phyloP scores from a whole-genome alignment of 257 asterid species.

The Solanum chmielewskii region DNA sequence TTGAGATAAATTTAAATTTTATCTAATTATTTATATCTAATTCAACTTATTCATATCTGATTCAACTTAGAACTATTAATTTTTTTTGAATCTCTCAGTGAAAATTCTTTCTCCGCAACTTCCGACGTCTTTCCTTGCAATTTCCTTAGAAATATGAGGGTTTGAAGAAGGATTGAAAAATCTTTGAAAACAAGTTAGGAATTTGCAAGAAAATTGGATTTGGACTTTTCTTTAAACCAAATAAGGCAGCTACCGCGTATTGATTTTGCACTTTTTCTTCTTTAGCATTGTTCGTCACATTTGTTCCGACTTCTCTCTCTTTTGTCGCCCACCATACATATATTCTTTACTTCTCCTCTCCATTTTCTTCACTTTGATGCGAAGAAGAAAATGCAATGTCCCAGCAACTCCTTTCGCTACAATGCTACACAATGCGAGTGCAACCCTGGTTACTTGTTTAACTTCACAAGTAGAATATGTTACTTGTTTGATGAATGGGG shows the following conservation, averaged over 20 bases:
- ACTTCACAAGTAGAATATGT: slow-evolving; percentile 31
- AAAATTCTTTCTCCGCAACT: background rate
- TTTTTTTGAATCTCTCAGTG: background rate
- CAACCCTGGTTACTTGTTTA: slow-evolving; percentile 60
- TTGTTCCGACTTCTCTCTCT: background rate
- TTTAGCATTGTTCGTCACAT: background rate
- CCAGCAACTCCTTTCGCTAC: slow-evolving; percentile 49
- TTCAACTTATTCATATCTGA: no score
- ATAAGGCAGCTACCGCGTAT: background rate
- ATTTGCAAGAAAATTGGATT: background rate
- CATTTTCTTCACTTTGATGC: background rate
- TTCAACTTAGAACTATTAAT: no score
- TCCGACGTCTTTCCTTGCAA: background rate
- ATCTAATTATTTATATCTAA: no score
- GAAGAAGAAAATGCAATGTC: slow-evolving; percentile 39
- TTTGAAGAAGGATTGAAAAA: background rate
- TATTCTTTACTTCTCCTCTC: background rate
- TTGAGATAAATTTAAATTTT: background rate
- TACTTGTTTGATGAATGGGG: slow-evolving; percentile 26
- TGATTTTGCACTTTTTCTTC: background rate
- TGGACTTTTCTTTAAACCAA: background rate
- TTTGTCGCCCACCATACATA: background rate
- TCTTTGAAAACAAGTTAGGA: background rate
- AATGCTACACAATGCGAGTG: slow-evolving; percentile 58
- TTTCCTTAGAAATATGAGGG: background rate